Conservation (phyloP, 1,284 basidiomycete genomes). For the Rhodotorula sp. region DNA sequence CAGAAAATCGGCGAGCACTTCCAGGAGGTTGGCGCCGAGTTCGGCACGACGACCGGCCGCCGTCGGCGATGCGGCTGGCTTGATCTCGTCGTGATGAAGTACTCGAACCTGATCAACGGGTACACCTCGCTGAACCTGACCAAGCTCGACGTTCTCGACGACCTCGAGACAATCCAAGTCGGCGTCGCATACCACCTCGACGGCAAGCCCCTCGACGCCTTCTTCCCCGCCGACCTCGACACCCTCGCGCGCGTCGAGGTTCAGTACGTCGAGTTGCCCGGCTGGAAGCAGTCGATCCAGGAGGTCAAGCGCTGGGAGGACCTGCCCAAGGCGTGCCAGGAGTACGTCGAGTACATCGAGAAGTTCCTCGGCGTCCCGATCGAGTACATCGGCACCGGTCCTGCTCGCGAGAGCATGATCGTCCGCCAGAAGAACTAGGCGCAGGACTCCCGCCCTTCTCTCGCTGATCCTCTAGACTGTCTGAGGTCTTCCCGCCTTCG, state of each 20-base stretch:
- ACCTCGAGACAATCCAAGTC: conserved; percentile 83
- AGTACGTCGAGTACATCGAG: conserved; percentile 88
- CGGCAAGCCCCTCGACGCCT: conserved; percentile 67
- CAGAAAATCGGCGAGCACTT: conserved; percentile 80
- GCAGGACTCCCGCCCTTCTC: neutral
- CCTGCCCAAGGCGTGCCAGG: conserved; percentile 80
- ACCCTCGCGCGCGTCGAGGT: conserved; percentile 66
- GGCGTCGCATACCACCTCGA: conserved; percentile 76
- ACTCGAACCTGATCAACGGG: conserved; percentile 92
- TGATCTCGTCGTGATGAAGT: conserved; percentile 89
- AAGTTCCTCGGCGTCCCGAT: conserved; percentile 72
- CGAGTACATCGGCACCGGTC: conserved; percentile 89
- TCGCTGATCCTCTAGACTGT: neutral
- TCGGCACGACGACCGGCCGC: conserved; percentile 87
- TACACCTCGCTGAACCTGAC: conserved; percentile 93
- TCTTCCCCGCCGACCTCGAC: conserved; percentile 68
- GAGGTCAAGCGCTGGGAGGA: conserved; percentile 66
- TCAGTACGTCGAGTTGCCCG: conserved; percentile 83
- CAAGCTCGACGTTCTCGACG: conserved; percentile 90
- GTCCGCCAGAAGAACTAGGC: neutral
- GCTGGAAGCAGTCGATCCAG: conserved; percentile 84
- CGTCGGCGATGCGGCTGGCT: conserved; percentile 94
- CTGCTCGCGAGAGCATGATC: conserved; percentile 53
- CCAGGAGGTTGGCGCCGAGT: conserved; percentile 92
- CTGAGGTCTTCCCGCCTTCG: neutral